Evolutionary conservation across 2,329 filamentous ascomycete genomes (phyloP), one percentile per base, ranked within the genome.

Genomic region (Teratosphaeria zuluensis): DNA sequence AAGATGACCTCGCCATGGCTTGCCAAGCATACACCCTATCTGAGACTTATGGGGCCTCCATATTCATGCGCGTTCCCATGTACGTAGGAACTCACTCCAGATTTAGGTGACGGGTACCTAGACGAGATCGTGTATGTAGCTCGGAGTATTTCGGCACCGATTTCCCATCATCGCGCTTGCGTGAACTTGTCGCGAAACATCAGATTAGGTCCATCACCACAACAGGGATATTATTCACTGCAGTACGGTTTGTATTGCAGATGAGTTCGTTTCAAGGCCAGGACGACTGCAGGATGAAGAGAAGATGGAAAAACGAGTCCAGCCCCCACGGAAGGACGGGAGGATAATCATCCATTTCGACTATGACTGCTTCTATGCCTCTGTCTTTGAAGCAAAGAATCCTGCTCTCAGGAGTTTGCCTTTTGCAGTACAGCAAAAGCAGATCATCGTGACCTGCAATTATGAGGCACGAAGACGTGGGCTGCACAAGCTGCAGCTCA

Each of bases 311-410:
- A 51, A 48, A 35, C 57, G 59, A 31, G 64, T 59, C 51, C 53
- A 63, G 42, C 69, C 67, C 33, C 30, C 61, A 65, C 75, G 81
- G 67, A 82, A 81, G 69, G 82, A 89, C 69, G 77, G 80, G 67
- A 82, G 88, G 67, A 78, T 90, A 69, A 87, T 95, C 69, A 76
- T 95, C 62, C 90, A 95, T 74, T 92, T 95, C 76, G 85, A 89
- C 73, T 89, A 91, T 72, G 89, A 92, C 76, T 95, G 90, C 77
- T 97, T 97, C 78, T 97, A 97, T 73, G 92, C 92, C 24, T 90
- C 90, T 55, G 91, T 94, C 8, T 87, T 94, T 65, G 91, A 96
- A 75, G 86, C 87, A 63, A 87, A 88, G 70, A 85, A 88, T 64
- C 90, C 91, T 0, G 77, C 80, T 2, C 78, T 96, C 59, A 90